phyloP scores from a whole-genome alignment of 768 basidiomycete species.

The Calocera viscosa region DNA sequence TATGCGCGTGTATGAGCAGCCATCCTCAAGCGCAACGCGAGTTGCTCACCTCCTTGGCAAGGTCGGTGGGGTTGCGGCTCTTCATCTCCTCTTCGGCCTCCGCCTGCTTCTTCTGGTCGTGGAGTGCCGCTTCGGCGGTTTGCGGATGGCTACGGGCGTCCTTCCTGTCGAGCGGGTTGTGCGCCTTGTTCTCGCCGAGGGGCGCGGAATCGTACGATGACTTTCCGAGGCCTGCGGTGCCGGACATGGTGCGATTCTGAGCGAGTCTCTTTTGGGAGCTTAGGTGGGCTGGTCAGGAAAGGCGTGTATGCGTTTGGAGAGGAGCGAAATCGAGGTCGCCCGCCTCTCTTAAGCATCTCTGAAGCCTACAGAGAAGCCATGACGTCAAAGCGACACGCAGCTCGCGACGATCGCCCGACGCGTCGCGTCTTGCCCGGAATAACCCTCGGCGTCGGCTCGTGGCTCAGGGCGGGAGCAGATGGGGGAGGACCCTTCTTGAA shows the following conservation, averaged over 20 bases:
- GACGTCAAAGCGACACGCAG: not conserved
- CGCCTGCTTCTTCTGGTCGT: not conserved
- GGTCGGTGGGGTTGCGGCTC: not conserved
- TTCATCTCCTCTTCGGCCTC: not conserved
- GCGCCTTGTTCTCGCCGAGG: not conserved
- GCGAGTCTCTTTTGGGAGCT: not conserved
- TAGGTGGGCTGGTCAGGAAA: not conserved
- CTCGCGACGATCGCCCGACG: not conserved
- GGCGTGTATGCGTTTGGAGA: not conserved
- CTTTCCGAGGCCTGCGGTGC: not conserved
- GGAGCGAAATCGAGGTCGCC: not conserved
- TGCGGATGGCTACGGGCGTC: not conserved
- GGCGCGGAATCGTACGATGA: not conserved
- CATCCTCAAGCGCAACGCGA: not conserved
- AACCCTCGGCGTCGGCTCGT: not conserved
- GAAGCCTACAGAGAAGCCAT: not conserved
- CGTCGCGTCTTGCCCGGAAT: not conserved
- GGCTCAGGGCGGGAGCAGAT: not conserved
- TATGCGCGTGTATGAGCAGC: not conserved
- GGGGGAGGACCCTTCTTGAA: not conserved
- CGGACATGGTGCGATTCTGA: not conserved
- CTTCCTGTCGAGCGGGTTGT: constrained; percentile 5
- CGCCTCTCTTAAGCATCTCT: not conserved
- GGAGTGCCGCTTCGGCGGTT: not conserved
- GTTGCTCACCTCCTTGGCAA: not conserved